Evolutionary conservation across 2,329 filamentous ascomycete genomes (phyloP).

Genomic region (Ophiocordyceps unilateralis): DNA sequence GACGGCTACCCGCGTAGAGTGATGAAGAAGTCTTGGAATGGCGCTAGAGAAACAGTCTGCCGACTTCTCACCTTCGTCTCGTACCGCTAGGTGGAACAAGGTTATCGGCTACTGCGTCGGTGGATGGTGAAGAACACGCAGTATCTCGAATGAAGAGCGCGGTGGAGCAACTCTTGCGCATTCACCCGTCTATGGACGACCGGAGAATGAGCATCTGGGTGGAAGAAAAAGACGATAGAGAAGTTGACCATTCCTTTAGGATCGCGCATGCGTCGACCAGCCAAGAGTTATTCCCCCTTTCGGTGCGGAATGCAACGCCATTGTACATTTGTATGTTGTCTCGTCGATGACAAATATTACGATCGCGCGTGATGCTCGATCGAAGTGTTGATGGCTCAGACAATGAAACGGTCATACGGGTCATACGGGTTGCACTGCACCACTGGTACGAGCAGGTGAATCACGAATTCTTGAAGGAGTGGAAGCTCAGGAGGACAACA

Average conservation of each 20-base stretch:
- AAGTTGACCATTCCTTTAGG: conserved; percentile 7
- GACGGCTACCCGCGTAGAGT: conserved; percentile 10
- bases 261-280: conserved; percentile 21
- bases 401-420: too few relatives aligned
- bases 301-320: conserved; percentile 20
- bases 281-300: conserved; percentile 17
- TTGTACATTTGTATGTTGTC: too few relatives aligned
- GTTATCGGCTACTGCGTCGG: conserved; percentile 3
- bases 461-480: too few relatives aligned
- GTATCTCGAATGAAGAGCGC: conserved; percentile 14
- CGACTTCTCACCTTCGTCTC: conserved; percentile 17
- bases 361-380: conserved; percentile 12
- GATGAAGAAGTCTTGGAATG: not conserved
- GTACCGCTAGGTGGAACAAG: conserved; percentile 15
- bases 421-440: too few relatives aligned
- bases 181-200: conserved; percentile 8
- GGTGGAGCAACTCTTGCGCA: conserved; percentile 10
- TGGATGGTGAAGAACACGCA: conserved; percentile 15
- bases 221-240: conserved; percentile 5
- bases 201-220: conserved; percentile 12
- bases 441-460: too few relatives aligned
- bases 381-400: too few relatives aligned
- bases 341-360: conserved; percentile 17
- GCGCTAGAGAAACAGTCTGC: not conserved
- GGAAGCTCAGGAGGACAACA: too few relatives aligned